Conservation (phyloP, 352 stramenopile species). For the Pythium folliculosum region DNA sequence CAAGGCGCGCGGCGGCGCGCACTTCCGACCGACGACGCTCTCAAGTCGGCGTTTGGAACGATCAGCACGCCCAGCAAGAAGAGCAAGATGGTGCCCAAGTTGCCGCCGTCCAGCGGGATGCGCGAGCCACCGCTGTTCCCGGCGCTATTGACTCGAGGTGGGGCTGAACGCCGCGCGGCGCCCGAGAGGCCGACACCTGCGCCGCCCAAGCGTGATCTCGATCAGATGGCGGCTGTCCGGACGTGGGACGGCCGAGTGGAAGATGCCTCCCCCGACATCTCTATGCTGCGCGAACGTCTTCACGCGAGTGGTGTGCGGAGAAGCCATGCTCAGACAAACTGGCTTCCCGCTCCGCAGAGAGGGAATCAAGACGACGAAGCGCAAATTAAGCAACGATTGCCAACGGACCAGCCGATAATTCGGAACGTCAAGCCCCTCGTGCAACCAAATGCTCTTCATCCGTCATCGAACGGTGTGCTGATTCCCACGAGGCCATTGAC, state of each 20-base stretch:
- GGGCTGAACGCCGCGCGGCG: not conserved
- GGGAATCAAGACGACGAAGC: slow-evolving; percentile 22
- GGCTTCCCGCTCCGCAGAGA: slow-evolving; percentile 28
- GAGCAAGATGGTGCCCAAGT: slow-evolving; percentile 2
- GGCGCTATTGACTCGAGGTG: not conserved
- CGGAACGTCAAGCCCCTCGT: slow-evolving; percentile 34
- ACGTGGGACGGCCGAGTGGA: slow-evolving; percentile 1
- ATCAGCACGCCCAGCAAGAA: slow-evolving; percentile 16
- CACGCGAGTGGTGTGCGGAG: slow-evolving; percentile 62
- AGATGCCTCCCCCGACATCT: not conserved
- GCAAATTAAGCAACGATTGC: not conserved
- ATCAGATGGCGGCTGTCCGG: not conserved
- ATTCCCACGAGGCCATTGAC: slow-evolving; percentile 56
- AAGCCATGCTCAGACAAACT: slow-evolving; percentile 52
- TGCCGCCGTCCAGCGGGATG: slow-evolving; percentile 2
- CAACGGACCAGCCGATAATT: slow-evolving; percentile 3
- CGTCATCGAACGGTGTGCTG: slow-evolving; percentile 33
- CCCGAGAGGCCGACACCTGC: not conserved
- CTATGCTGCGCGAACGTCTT: slow-evolving; percentile 40
- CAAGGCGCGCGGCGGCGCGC: slow-evolving; percentile 20
- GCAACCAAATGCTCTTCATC: slow-evolving; percentile 31
- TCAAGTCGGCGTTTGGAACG: slow-evolving; percentile 10
- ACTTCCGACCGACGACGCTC: slow-evolving; percentile 6
- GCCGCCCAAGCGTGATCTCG: not conserved
- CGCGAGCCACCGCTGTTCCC: slow-evolving; percentile 4